Percentiles rank a stretch among this genome's conserved stretches.
These are phyloP conservation scores for Lyophyllum shimeji DNA, from an alignment of 768 basidiomycete species.

Conservation along the genomic window DNA sequence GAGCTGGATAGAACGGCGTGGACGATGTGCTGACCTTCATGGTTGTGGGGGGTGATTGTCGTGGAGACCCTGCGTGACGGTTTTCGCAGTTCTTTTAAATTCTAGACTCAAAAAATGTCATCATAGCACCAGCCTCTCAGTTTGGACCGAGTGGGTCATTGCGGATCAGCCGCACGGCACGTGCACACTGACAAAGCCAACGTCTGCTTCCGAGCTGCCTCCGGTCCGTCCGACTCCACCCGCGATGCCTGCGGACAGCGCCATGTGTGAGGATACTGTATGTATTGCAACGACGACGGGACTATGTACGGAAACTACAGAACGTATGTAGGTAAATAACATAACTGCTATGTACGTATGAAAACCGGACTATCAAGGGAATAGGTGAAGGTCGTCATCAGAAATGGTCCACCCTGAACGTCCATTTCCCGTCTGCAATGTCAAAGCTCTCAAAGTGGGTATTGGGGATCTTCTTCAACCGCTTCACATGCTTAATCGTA, in stretches of 20 bases:
- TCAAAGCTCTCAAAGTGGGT: constrained; percentile 86
- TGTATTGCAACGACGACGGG: constrained; percentile 8
- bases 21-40: constrained; percentile 32
- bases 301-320: constrained; percentile 12
- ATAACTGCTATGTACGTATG: constrained; percentile 1
- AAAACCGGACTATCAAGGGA: constrained; percentile 1
- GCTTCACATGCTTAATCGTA: constrained; percentile 72
- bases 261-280: background rate
- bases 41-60: constrained; percentile 5
- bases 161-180: constrained; percentile 6
- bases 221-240: background rate
- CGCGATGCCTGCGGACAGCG: background rate
- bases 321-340: constrained; percentile 13
- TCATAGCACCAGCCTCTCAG: too few species aligned
- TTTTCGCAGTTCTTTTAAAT: constrained; percentile 6
- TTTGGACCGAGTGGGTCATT: constrained; percentile 15
- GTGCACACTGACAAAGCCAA: constrained; percentile 8
- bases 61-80: background rate
- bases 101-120: background rate
- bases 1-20: background rate
- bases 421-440: constrained; percentile 83
- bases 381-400: constrained; percentile 31
- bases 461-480: constrained; percentile 80
- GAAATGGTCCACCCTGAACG: constrained; percentile 93
- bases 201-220: background rate